Evolutionary conservation across 441 rosid species (phyloP).

Genomic region (Jatropha podagrica): DNA sequence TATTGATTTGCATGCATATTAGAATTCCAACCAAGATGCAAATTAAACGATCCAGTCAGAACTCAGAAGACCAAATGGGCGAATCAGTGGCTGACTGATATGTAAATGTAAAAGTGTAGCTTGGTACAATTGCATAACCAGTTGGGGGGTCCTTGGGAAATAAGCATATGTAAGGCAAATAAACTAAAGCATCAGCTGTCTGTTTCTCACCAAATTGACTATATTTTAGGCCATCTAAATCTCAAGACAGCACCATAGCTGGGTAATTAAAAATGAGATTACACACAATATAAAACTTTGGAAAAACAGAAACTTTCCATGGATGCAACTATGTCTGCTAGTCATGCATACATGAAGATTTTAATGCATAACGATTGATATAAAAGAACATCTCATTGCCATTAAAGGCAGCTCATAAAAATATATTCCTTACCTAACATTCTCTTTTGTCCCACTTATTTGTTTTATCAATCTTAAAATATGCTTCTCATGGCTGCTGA

Average conservation of each 20-base stretch:
- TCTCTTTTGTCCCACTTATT: conserved; percentile 65
- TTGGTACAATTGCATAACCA: background rate
- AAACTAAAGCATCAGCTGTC: background rate
- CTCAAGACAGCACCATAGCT: background rate
- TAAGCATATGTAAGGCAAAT: background rate
- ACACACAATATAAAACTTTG: background rate
- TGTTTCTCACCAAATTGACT: background rate
- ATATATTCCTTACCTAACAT: conserved; percentile 54
- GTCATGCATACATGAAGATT: background rate
- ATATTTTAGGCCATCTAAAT: background rate
- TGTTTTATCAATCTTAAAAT: conserved; percentile 61
- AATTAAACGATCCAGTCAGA: background rate
- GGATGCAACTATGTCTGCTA: background rate
- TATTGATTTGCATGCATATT: background rate
- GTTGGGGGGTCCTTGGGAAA: background rate
- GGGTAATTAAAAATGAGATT: background rate
- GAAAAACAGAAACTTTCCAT: background rate
- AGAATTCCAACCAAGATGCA: conserved; percentile 6
- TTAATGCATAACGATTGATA: background rate
- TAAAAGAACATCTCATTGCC: no score
- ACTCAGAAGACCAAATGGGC: conserved; percentile 4
- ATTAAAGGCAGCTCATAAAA: background rate
- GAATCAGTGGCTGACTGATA: background rate
- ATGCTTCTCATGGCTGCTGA: conserved; percentile 57
- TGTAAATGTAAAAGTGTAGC: background rate